Evolutionary conservation across 331 rosid genomes (phyloP), one percentile per base, ranked within the genome.

Genomic region (Erythrophleum ivorense): DNA sequence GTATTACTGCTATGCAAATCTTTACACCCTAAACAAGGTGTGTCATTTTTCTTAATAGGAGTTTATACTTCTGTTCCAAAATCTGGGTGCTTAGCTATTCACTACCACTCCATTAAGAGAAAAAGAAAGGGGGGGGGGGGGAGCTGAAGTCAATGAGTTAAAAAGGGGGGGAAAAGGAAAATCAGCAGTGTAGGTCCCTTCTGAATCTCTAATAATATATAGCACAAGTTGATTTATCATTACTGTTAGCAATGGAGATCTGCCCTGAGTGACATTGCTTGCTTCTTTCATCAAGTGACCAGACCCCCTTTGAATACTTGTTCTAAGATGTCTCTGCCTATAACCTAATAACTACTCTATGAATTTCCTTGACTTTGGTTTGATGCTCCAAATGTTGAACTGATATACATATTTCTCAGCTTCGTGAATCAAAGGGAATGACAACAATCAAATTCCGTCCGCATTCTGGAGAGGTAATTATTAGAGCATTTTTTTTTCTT

Each of bases 401-500:
- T 9, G 2, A 19, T 71, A 34, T 63, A 14, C 73, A 54, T 79
- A 64, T 60, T 84, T 74, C 86, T 70, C 88, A 91, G 96, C 93
- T 91, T 89, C 93, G 96, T 75, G 93, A 91, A 83, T 89, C 87
- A 0, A 91, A 89, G 81, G 93, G 93, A 78, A 88, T 91, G 95
- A 80, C 85, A 18, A 91, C 93, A 52, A 91, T 91, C 65, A 91
- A 91, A 75, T 88, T 91, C 81, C 96, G 93, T 79, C 96, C 93
- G 16, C 96, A 91, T 78, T 86, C 91, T 71, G 93, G 96, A 58
- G 96, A 91, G 96, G 96, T 91, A 86, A 64, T 50, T 49, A 43
- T 43, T 48, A 8, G 46, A 55, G 31, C 33, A 53, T 73, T 75
- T 59, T 57, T 36, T n/a, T 45, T 77, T 60, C 29, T 33, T 68